Percentiles rank a stretch among this genome's conserved stretches.
These are phyloP conservation scores for Cyclotella distinguenda DNA, from an alignment of 108 stramenopile genomes.

Conservation along the genomic window DNA sequence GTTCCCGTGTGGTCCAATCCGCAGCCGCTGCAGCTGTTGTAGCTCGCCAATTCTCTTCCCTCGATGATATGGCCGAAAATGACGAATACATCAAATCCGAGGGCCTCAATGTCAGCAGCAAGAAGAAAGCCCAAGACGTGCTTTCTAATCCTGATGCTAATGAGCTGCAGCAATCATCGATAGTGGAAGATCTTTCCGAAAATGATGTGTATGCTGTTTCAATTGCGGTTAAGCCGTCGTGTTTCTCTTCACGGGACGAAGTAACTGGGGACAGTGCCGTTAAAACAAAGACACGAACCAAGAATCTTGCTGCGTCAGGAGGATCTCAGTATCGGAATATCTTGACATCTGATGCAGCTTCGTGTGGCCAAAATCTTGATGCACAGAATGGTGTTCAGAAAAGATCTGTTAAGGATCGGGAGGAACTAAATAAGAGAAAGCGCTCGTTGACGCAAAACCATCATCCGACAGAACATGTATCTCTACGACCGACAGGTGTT, in stretches of 20 bases:
- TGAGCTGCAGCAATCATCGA: slow-evolving; percentile 2
- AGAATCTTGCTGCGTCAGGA: not conserved
- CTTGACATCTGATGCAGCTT: slow-evolving; percentile 23
- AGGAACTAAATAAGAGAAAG: not conserved
- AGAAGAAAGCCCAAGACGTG: slow-evolving; percentile 22
- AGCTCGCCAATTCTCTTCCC: slow-evolving; percentile 37
- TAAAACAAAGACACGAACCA: slow-evolving; percentile 7
- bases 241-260: not conserved
- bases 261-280: not conserved
- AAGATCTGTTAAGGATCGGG: not conserved
- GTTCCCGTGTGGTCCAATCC: slow-evolving; percentile 29
- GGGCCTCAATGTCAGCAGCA: slow-evolving; percentile 30
- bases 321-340: not conserved
- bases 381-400: too few species aligned
- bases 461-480: not conserved
- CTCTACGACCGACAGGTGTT: not conserved
- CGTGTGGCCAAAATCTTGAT: slow-evolving; percentile 17
- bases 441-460: not conserved
- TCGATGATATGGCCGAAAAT: slow-evolving; percentile 47
- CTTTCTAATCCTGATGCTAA: too few species aligned
- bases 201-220: slow-evolving; percentile 32
- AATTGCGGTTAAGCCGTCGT: slow-evolving; percentile 13
- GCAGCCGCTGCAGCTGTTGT: slow-evolving; percentile 33
- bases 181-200: slow-evolving; percentile 23
- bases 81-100: slow-evolving; percentile 44